phyloP scores from a whole-genome alignment of 1,139 yeast species.

The Saccharomyces uvarum region DNA sequence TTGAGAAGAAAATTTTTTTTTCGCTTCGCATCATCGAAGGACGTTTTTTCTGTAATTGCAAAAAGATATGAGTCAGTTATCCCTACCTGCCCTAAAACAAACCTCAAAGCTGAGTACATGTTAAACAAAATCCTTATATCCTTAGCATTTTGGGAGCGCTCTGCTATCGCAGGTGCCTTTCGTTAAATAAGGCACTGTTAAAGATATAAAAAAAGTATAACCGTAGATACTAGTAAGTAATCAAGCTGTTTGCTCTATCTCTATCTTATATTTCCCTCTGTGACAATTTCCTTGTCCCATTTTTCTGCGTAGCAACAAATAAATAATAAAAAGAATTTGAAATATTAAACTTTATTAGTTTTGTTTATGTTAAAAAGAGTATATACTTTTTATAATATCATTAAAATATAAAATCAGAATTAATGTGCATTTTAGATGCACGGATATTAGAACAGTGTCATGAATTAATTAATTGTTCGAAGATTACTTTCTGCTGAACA shows the following conservation, averaged over 20 bases:
- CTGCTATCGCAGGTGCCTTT: background rate
- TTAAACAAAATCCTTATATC: background rate
- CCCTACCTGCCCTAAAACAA: background rate
- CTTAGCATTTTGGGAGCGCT: background rate
- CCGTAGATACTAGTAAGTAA: background rate
- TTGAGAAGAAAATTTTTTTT: background rate
- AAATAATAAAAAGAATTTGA: background rate
- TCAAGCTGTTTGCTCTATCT: background rate
- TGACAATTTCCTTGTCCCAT: background rate
- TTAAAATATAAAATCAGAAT: background rate
- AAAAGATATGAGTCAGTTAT: background rate
- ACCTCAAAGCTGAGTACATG: background rate
- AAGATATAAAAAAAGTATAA: background rate
- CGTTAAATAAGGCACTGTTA: background rate
- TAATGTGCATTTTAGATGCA: background rate
- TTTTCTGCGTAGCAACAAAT: background rate
- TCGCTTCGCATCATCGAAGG: background rate
- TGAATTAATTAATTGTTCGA: background rate
- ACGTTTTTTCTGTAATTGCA: background rate
- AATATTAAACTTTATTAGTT: background rate
- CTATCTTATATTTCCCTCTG: background rate
- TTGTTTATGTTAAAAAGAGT: background rate
- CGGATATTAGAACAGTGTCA: background rate
- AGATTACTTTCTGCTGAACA: constrained; percentile 5
- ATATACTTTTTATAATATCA: background rate